phyloP scores from a whole-genome alignment of 78 protist genomes.

The Chrysochromulina tobinii region DNA sequence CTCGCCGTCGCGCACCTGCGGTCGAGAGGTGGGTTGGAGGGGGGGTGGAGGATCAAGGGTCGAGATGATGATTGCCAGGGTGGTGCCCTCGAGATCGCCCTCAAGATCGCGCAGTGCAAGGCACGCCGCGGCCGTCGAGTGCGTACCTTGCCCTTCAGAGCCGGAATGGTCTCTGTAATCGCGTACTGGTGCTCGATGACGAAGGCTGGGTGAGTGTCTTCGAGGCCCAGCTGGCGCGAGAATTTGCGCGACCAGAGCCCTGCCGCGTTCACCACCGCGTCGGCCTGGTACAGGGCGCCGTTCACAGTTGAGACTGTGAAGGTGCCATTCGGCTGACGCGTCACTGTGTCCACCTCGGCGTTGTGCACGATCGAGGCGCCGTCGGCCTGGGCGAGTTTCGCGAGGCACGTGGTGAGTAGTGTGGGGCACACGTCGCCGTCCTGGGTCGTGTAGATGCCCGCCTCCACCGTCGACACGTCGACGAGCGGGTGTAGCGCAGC shows the following conservation, averaged over 20 bases:
- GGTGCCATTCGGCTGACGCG: not conserved
- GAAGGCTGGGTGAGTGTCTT: not conserved
- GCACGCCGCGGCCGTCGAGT: too few relatives aligned
- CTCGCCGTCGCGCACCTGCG: not conserved
- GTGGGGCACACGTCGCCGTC: conserved; percentile 39
- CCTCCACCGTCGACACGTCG: not conserved
- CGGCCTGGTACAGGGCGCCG: not conserved
- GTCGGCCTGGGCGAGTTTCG: not conserved
- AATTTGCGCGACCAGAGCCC: conserved; percentile 6
- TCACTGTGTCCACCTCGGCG: not conserved
- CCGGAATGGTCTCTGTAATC: not conserved
- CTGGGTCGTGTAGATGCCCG: not conserved
- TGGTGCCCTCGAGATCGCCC: too few relatives aligned
- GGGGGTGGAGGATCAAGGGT: too few relatives aligned
- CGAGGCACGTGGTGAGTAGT: not conserved
- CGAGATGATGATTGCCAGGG: not conserved
- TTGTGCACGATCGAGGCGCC: not conserved
- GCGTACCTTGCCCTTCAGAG: too few relatives aligned
- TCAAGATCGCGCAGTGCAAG: too few relatives aligned
- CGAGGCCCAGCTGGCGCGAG: not conserved
- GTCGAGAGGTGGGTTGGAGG: not conserved
- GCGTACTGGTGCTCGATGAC: conserved; percentile 33
- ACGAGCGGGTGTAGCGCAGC: not conserved
- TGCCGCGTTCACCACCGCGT: not conserved
- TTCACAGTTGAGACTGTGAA: not conserved